These are phyloP conservation scores for Micractinium conductrix DNA, from an alignment of 139 green algal species.

Conservation along the genomic window DNA sequence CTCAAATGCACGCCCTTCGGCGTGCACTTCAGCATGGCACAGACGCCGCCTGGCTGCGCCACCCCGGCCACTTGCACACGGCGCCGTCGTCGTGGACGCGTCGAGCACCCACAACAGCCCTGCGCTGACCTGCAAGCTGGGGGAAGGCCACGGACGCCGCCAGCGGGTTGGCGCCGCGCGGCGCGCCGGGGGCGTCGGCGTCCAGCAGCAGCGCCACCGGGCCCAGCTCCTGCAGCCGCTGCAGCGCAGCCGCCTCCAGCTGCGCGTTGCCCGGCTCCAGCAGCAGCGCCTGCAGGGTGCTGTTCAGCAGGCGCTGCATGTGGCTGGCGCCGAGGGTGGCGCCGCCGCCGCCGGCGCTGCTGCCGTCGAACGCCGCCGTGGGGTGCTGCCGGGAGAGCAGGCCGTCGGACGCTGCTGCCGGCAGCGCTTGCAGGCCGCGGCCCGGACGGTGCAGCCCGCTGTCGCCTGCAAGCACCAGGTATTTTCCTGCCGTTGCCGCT, in stretches of 20 bases:
- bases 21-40: background rate
- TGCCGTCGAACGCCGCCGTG: background rate
- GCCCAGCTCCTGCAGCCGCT: conserved; percentile 52
- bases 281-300: conserved; percentile 36
- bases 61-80: too few species aligned
- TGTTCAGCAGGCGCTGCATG: conserved; percentile 24
- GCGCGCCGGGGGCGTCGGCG: background rate
- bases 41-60: too few species aligned
- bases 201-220: conserved; percentile 47
- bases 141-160: conserved; percentile 22
- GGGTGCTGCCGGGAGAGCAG: background rate
- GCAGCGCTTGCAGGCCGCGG: conserved; percentile 13
- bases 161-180: conserved; percentile 3
- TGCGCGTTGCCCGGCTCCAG: conserved; percentile 5
- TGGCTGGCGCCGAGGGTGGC: background rate
- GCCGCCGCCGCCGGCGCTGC: background rate
- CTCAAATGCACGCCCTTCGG: background rate
- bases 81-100: too few species aligned
- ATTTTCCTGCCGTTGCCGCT: background rate
- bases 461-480: background rate
- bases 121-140: conserved; percentile 13
- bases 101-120: too few species aligned
- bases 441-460: background rate
- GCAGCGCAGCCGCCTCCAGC: conserved; percentile 35
- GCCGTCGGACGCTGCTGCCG: background rate